Percentiles rank a stretch among this genome's conserved stretches.
Evolutionary conservation across 495 filamentous ascomycete genomes (phyloP).

Genomic region (Penicillium paxilli): DNA sequence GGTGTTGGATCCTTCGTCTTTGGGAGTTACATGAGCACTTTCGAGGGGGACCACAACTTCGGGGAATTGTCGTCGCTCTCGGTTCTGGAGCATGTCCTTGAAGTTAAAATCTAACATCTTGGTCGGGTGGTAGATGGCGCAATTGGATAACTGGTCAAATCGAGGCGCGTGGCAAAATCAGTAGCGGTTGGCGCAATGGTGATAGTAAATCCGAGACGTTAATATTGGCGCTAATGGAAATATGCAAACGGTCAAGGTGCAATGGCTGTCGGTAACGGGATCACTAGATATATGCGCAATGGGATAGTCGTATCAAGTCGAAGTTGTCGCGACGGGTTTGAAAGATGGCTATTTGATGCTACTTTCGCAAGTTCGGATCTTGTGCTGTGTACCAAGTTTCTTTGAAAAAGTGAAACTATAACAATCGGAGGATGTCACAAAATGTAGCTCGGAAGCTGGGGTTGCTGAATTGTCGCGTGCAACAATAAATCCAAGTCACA

Average conservation of each 20-base stretch:
- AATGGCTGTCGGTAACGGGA: constrained; percentile 3
- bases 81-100: constrained; percentile 43
- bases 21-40: constrained; percentile 22
- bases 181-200: constrained; percentile 7
- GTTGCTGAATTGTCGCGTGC: neutral
- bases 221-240: constrained; percentile 1
- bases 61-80: constrained; percentile 44
- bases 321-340: constrained; percentile 13
- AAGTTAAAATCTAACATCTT: constrained; percentile 25
- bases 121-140: neutral
- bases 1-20: constrained; percentile 12
- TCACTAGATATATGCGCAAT: constrained; percentile 3
- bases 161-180: constrained; percentile 4
- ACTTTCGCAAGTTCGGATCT: constrained; percentile 12
- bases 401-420: constrained; percentile 17
- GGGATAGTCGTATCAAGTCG: constrained; percentile 1
- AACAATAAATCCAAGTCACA: neutral
- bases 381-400: constrained; percentile 14
- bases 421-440: neutral
- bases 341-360: constrained; percentile 15
- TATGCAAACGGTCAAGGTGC: constrained; percentile 4
- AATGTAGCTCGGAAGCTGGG: neutral
- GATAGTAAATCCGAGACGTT: neutral
- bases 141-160: constrained; percentile 7
- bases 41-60: constrained; percentile 46